Conservation (phyloP, 495 filamentous ascomycete species). For the Neurospora sp. region DNA sequence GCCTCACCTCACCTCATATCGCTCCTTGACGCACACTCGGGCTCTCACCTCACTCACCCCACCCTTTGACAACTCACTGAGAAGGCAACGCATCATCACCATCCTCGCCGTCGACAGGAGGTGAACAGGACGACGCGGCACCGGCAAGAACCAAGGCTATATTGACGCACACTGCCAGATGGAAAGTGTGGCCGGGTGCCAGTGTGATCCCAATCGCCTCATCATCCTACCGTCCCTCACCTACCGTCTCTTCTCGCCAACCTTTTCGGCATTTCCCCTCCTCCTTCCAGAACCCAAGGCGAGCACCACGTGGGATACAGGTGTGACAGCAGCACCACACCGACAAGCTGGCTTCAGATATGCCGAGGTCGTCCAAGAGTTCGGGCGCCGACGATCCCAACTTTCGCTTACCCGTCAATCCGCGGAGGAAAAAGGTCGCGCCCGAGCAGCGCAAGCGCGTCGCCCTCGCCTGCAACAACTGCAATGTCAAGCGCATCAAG, state of each 20-base stretch:
- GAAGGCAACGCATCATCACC: no score
- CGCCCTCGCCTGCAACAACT: slow-evolving; percentile 31
- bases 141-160: background rate
- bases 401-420: slow-evolving; percentile 27
- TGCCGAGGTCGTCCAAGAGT: slow-evolving; percentile 13
- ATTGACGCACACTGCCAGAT: background rate
- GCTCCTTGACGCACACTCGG: background rate
- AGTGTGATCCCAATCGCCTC: background rate
- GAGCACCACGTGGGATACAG: background rate
- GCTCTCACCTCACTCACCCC: background rate
- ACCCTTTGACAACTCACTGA: background rate
- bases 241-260: background rate
- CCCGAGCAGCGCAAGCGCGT: slow-evolving; percentile 28
- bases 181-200: background rate
- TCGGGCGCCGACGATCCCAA: slow-evolving; percentile 1
- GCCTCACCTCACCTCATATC: background rate
- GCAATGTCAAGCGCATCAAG: slow-evolving; percentile 35
- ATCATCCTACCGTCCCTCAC: background rate
- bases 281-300: background rate
- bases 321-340: background rate
- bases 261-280: background rate
- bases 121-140: background rate
- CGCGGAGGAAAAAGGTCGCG: slow-evolving; percentile 25
- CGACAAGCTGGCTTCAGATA: slow-evolving; percentile 3
- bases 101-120: background rate